Evolutionary conservation across 441 rosid species (phyloP).

Genomic region (Populus hybrid): DNA sequence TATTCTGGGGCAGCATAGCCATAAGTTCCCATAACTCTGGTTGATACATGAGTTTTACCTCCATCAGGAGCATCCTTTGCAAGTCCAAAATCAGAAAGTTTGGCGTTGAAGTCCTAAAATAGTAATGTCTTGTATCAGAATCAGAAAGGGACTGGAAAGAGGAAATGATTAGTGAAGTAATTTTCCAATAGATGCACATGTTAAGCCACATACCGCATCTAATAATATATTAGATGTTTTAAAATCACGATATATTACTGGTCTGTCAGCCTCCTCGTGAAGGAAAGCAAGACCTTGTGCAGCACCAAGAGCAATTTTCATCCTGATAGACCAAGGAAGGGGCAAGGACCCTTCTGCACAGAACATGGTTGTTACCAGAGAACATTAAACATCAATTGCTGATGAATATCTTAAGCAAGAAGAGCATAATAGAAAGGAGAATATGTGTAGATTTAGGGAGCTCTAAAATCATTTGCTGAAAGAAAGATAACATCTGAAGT

Average conservation of each 20-base stretch:
- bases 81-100: conserved; percentile 46
- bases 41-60: conserved; percentile 38
- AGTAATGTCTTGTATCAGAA: not conserved
- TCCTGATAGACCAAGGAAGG: conserved; percentile 40
- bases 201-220: conserved; percentile 36
- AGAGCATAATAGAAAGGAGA: not conserved
- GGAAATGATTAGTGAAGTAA: not conserved
- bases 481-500: not conserved
- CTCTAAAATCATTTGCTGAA: not conserved
- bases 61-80: conserved; percentile 43
- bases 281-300: conserved; percentile 40
- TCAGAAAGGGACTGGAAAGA: not conserved
- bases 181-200: not conserved
- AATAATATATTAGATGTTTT: conserved; percentile 45
- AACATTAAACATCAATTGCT: conserved; percentile 17
- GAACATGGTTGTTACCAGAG: conserved; percentile 34
- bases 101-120: conserved; percentile 41
- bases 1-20: conserved; percentile 49
- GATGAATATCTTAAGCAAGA: not conserved
- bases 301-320: conserved; percentile 39
- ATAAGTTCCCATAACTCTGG: conserved; percentile 36
- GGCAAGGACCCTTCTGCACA: conserved; percentile 42
- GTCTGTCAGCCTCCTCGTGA: conserved; percentile 41
- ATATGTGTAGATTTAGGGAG: not conserved
- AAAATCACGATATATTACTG: conserved; percentile 46